phyloP scores from a whole-genome alignment of 257 asterid genomes.

The Capsicum pubescens region DNA sequence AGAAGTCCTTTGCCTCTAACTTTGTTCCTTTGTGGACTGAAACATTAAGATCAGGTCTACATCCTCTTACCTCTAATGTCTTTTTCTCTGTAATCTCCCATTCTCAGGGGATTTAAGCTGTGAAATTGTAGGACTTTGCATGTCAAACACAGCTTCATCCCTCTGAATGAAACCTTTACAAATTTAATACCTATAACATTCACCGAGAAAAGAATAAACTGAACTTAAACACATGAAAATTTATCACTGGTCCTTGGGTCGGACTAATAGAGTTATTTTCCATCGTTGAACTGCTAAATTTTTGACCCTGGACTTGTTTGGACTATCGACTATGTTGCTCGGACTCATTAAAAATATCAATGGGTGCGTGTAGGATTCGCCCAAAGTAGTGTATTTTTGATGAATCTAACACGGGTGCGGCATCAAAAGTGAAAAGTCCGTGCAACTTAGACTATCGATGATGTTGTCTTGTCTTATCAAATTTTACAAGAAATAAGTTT shows the following conservation, averaged over 20 bases:
- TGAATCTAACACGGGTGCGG: too few species aligned
- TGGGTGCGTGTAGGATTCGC: too few species aligned
- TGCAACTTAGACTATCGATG: background rate
- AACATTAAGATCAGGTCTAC: constrained; percentile 68
- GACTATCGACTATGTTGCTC: background rate
- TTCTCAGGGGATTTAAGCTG: background rate
- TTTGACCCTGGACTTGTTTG: background rate
- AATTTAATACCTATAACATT: background rate
- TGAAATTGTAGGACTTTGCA: background rate
- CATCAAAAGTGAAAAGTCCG: too few species aligned
- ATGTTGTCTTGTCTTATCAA: background rate
- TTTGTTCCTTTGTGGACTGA: constrained; percentile 73
- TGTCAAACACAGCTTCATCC: background rate
- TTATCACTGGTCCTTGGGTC: background rate
- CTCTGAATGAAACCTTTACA: background rate
- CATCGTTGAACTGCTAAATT: background rate
- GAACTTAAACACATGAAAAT: background rate
- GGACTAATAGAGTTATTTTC: background rate
- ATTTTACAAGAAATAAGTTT: background rate
- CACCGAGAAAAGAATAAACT: background rate
- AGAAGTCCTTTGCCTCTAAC: constrained; percentile 27
- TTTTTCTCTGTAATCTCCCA: background rate
- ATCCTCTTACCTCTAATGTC: constrained; percentile 9
- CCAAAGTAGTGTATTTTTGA: too few species aligned
- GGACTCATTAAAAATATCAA: too few species aligned